Evolutionary conservation across 371 early-diverging fungal genomes (phyloP), one percentile per base, ranked within the genome.

Genomic region (Mucor racemosus): DNA sequence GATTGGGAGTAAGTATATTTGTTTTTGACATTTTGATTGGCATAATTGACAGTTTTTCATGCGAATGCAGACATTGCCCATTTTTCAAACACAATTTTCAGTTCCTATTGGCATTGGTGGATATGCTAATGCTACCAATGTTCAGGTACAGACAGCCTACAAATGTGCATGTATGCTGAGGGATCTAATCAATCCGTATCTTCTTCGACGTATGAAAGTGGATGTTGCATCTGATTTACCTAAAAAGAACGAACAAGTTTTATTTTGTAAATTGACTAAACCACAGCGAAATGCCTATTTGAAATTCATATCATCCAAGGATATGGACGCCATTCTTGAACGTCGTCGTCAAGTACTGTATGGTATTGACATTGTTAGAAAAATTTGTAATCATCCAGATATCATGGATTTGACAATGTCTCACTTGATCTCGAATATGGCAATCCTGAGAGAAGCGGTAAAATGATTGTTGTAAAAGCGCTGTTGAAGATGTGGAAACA

Each of bases 301-400:
- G 34, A 72, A 82, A 11, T 97, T 92, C 66, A 72, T 99, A 40
- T 79, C 84, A 26, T 89, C 91, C 15, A 77, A 78, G 41, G 93
- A 88, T 46, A 89, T 89, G 88, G 84, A 80, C 42, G 84, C 84
- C 8, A 97, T 98, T 21, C 68, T 96, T 58, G 85, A 87, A n/a
- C 96, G 95, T 1, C 89, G 89, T 39, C 81, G 90, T 54, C 93
- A 96, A 63, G 92, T 93, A 5, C 79, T 99, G 21, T 91, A 75
- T 66, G 99, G 98, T 4, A 97, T 99, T 48, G 97, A 97, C 68
- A 84, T 92, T 55, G 88, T 99, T 8, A 85, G 99, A 67, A 99
- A 99, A 79, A 95, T 99, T 35, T 97, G 98, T 75, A 99, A 99
- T 76, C 99, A 99, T 71, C 98, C 97, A 0, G 97, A 95, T 69